These are phyloP conservation scores for Podospora conica DNA, from an alignment of 495 filamentous ascomycete species.

Conservation along the genomic window DNA sequence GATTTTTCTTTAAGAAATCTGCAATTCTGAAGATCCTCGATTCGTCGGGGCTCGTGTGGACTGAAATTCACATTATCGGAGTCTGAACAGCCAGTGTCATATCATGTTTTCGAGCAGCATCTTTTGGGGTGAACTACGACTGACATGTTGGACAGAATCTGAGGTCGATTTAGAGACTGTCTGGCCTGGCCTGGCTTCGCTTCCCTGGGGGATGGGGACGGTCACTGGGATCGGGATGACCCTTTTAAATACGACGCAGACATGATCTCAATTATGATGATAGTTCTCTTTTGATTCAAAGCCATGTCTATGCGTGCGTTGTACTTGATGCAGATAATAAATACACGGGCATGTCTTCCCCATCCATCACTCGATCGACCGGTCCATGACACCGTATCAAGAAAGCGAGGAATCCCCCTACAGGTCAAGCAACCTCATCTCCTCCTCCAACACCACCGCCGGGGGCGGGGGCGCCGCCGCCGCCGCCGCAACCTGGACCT, in stretches of 20 bases:
- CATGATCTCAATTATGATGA: too few relatives aligned
- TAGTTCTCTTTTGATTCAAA: too few relatives aligned
- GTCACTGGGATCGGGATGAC: too few relatives aligned
- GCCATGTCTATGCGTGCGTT: too few relatives aligned
- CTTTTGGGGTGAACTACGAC: not conserved
- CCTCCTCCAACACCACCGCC: not conserved
- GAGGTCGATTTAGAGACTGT: conserved; percentile 57
- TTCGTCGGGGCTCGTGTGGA: conserved; percentile 21
- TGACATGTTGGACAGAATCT: conserved; percentile 49
- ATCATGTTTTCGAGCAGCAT: conserved; percentile 21
- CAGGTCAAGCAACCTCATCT: not conserved
- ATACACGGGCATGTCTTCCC: not conserved
- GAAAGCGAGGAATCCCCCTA: not conserved
- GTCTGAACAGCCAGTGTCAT: conserved; percentile 26
- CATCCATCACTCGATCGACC: too few relatives aligned
- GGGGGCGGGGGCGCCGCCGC: not conserved
- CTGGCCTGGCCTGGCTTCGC: too few relatives aligned
- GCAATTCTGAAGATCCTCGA: conserved; percentile 45
- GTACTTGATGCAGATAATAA: too few relatives aligned
- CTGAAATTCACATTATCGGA: conserved; percentile 27
- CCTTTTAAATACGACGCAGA: too few relatives aligned
- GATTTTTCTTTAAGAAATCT: conserved; percentile 50
- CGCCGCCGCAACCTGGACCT: not conserved
- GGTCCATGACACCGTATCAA: too few relatives aligned
- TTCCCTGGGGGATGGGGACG: too few relatives aligned